Conservation (phyloP, 768 basidiomycete genomes). For the Asterophora parasitica region DNA sequence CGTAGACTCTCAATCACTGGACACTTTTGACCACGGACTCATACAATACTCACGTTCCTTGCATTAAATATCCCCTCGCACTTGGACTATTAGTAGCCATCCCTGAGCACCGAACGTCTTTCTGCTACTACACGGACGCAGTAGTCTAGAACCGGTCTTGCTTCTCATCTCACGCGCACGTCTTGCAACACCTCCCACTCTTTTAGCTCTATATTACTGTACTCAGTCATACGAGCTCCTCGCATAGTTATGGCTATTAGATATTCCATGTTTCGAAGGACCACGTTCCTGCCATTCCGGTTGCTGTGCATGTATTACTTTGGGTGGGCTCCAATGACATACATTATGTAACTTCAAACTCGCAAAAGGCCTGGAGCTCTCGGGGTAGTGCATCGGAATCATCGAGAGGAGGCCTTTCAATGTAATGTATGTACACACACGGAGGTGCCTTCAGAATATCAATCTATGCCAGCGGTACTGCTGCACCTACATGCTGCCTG, state of each 20-base stretch:
- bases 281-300: too few species aligned
- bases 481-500: too few species aligned
- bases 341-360: too few species aligned
- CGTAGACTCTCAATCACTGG: neutral
- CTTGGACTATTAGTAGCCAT: neutral
- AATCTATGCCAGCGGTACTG: too few species aligned
- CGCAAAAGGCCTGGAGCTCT: too few species aligned
- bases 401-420: too few species aligned
- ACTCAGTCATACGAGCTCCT: neutral
- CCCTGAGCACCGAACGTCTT: neutral
- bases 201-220: neutral
- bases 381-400: too few species aligned
- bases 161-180: neutral
- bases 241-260: neutral
- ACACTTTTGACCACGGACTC: conserved; percentile 1
- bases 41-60: conserved; percentile 2
- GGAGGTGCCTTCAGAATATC: too few species aligned
- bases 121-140: neutral
- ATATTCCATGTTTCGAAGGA: neutral
- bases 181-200: neutral
- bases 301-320: too few species aligned
- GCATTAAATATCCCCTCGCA: neutral
- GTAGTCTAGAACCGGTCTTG: neutral
- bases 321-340: too few species aligned
- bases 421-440: too few species aligned